Conservation (phyloP, 352 stramenopile species). For the Phytophthora cryptogea region DNA sequence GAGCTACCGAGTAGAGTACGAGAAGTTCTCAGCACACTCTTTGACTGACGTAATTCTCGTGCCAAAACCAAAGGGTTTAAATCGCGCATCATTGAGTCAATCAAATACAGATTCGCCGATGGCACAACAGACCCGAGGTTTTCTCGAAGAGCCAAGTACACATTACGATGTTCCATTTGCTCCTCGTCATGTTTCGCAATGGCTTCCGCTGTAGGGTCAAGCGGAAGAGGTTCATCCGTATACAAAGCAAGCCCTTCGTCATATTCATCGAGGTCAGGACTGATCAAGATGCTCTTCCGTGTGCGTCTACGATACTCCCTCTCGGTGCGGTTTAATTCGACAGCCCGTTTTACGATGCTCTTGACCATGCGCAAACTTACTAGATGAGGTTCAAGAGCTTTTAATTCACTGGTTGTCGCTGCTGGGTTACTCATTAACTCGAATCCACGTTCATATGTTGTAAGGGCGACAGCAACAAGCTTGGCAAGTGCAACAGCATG, state of each 20-base stretch:
- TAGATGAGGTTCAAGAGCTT: conserved; percentile 10
- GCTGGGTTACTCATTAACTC: conserved; percentile 13
- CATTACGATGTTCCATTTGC: conserved; percentile 42
- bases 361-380: conserved; percentile 26
- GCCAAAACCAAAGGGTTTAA: conserved; percentile 30
- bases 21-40: conserved; percentile 19
- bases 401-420: neutral
- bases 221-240: conserved; percentile 3
- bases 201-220: conserved; percentile 11
- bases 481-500: conserved; percentile 37
- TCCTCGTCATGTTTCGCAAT: conserved; percentile 27
- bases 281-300: conserved; percentile 5
- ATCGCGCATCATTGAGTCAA: conserved; percentile 54
- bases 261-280: conserved; percentile 20
- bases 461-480: conserved; percentile 38
- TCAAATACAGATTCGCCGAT: conserved; percentile 24
- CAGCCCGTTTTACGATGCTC: conserved; percentile 27
- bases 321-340: conserved; percentile 29
- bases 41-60: conserved; percentile 29
- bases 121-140: conserved; percentile 26
- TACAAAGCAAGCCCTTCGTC: conserved; percentile 6
- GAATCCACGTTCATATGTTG: conserved; percentile 35
- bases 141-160: conserved; percentile 50
- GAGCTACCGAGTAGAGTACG: conserved; percentile 1
- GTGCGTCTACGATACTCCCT: conserved; percentile 18